Base-by-base conservation (phyloP, 345 rosid genomes). In the Dipteronia sinensis region DNA sequence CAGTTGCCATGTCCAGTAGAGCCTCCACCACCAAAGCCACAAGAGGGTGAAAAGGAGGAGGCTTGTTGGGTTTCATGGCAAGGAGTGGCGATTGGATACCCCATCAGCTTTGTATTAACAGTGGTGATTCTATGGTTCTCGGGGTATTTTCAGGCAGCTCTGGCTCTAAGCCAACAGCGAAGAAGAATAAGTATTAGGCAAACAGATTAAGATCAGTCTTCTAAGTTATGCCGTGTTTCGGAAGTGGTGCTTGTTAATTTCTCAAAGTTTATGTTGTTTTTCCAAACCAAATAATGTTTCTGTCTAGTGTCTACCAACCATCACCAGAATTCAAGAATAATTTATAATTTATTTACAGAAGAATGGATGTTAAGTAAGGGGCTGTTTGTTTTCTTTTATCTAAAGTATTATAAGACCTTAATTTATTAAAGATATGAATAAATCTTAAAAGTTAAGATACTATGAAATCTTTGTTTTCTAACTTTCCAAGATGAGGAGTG, bases 1-100 rank as follows among this genome's bases (percentile, higher is more conserved):
- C 71, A 1, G 44, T 67, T 74, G n/a, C 22, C 66, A 7, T 79
- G 87, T 75, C 80, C 85, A 34, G 49, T 10, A 38, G 78, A 29
- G 16, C 58, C 31, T 44, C 10, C 76, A 23, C 69, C 65, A 6
- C 38, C 72, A 20, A 65, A 66, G 68, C 75, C 63, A 31, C 56
- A 65, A 44, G 74, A 75, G 65, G 72, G 31, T 46, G 66, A 67
- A 47, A 71, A 71, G 29, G 53, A 20, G 53, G 72, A 42, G 9
- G 20, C 65, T 2, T n/a, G 7, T 22, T 72, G 65, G 81, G 67
- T 78, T 55, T 66, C 66, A 3, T 78, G 81, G 72, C 67, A 17
- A 78, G 77, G 58, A 34, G 74, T 62, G 5, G 73, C 19, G 10
- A 58, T 73, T 15, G 77, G 74, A 25, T 79, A 56, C 44, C 19